These are phyloP conservation scores for Luffa acutangula DNA, from an alignment of 306 rosid genomes.

Conservation along the genomic window DNA sequence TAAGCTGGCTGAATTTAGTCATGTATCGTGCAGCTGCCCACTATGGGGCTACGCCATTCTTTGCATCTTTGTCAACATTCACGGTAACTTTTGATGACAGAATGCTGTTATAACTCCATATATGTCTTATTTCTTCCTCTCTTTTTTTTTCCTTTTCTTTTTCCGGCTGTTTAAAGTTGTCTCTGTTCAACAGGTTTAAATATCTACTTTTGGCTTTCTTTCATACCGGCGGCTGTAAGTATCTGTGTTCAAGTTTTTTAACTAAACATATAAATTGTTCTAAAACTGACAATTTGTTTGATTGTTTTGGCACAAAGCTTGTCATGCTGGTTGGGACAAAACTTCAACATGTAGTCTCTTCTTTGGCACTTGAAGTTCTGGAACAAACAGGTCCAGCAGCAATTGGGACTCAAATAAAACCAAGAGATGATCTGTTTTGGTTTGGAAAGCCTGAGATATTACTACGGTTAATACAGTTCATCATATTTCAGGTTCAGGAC, in stretches of 20 bases:
- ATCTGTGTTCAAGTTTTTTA: constrained; percentile 2
- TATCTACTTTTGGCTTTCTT: constrained; percentile 94
- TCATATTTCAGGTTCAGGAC: constrained; percentile 76
- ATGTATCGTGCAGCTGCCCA: constrained; percentile 55
- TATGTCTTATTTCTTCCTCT: neutral
- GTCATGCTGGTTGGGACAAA: constrained; percentile 92
- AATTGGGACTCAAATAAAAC: constrained; percentile 62
- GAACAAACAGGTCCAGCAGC: constrained; percentile 49
- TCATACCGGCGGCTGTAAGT: constrained; percentile 89
- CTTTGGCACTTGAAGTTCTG: constrained; percentile 75
- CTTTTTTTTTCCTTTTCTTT: neutral
- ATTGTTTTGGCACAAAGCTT: constrained; percentile 46
- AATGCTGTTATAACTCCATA: neutral
- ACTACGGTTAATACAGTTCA: constrained; percentile 77
- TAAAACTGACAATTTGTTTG: neutral
- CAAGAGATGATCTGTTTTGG: constrained; percentile 84
- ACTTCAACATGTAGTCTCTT: constrained; percentile 91
- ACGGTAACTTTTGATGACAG: constrained; percentile 37
- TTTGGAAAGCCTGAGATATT: constrained; percentile 71
- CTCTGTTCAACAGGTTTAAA: constrained; percentile 52
- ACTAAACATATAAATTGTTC: neutral
- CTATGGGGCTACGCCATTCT: constrained; percentile 90
- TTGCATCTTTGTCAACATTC: constrained; percentile 79
- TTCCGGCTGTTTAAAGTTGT: neutral
- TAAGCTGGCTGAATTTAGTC: constrained; percentile 11